A percentile compares a stretch with the other conserved stretches of the same genome.
Evolutionary conservation across 2,329 filamentous ascomycete species (phyloP).

Genomic region (Raffaelea ambrosiae): DNA sequence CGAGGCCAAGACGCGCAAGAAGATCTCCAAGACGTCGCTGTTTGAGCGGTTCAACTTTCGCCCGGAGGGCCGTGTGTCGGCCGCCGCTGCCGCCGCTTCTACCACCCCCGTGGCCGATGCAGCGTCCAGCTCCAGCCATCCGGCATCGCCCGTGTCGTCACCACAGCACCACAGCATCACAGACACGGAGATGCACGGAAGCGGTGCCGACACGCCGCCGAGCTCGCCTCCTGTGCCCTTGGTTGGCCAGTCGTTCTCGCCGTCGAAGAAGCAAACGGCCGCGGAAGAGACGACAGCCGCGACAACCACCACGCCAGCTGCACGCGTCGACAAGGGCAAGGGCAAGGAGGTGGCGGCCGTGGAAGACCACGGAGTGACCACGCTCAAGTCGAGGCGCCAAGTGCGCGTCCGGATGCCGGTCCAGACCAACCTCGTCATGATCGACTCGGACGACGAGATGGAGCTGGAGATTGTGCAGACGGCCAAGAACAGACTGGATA

Average conservation of each 20-base stretch:
- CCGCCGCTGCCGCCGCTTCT: conserved; percentile 13
- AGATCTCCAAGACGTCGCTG: conserved; percentile 73
- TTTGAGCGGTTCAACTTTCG: conserved; percentile 78
- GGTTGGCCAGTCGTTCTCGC: neutral
- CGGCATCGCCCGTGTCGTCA: conserved; percentile 31
- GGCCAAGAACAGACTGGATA: conserved; percentile 43
- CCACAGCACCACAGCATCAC: no score
- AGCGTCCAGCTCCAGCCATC: conserved; percentile 47
- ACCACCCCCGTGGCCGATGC: conserved; percentile 4
- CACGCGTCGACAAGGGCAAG: conserved; percentile 49
- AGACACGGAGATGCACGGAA: conserved; percentile 36
- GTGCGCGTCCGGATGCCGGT: conserved; percentile 35
- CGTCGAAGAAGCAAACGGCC: neutral
- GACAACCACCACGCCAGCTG: neutral
- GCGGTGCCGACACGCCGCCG: conserved; percentile 46
- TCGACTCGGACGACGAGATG: conserved; percentile 35
- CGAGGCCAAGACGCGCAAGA: conserved; percentile 84
- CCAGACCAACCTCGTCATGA: conserved; percentile 26
- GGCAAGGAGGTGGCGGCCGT: conserved; percentile 28
- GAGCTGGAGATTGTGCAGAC: conserved; percentile 53
- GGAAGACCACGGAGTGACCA: conserved; percentile 11
- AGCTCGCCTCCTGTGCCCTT: conserved; percentile 50
- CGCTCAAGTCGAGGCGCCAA: conserved; percentile 35
- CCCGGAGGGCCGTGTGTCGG: conserved; percentile 24
- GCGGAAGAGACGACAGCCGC: neutral